These are phyloP conservation scores for Colletotrichum graminicola DNA, from an alignment of 2,329 filamentous ascomycete species.

Conservation along the genomic window DNA sequence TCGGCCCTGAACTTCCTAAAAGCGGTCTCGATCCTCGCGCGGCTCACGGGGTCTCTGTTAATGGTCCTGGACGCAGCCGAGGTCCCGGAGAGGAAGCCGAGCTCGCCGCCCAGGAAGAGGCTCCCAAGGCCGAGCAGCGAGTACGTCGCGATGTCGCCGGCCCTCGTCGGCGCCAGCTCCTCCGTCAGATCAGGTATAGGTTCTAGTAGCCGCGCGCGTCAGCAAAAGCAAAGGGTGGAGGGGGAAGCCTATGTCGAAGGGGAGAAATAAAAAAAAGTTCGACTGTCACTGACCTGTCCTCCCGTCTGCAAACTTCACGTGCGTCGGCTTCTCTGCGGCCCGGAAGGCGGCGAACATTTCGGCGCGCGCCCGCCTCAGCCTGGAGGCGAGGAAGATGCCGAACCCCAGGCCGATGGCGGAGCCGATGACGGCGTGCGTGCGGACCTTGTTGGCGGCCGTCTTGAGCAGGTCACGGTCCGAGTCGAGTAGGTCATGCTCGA, in stretches of 20 bases:
- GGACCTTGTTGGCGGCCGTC: conserved; percentile 67
- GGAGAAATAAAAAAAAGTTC: no score
- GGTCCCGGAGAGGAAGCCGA: conserved; percentile 69
- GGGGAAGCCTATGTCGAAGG: no score
- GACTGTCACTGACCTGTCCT: conserved; percentile 59
- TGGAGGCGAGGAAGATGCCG: conserved; percentile 68
- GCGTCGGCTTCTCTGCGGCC: conserved; percentile 70
- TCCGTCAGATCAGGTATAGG: conserved; percentile 71
- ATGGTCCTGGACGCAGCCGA: conserved; percentile 66
- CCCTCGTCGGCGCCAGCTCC: conserved; percentile 65
- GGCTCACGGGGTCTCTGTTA: conserved; percentile 64
- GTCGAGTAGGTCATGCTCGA: conserved; percentile 65
- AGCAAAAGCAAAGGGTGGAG: not conserved
- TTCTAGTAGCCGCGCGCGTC: conserved; percentile 54
- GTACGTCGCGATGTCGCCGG: conserved; percentile 73
- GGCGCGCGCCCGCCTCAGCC: conserved; percentile 66
- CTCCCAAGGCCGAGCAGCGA: conserved; percentile 72
- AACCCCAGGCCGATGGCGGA: conserved; percentile 71
- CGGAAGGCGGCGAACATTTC: conserved; percentile 73
- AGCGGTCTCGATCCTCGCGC: conserved; percentile 70
- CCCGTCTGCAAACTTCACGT: conserved; percentile 72
- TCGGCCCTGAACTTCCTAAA: conserved; percentile 74
- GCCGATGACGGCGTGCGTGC: conserved; percentile 67
- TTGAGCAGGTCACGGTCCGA: conserved; percentile 70
- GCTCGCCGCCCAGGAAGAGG: conserved; percentile 73